phyloP scores from a whole-genome alignment of 1,284 basidiomycete genomes.

The Exsudoporus floridanus region DNA sequence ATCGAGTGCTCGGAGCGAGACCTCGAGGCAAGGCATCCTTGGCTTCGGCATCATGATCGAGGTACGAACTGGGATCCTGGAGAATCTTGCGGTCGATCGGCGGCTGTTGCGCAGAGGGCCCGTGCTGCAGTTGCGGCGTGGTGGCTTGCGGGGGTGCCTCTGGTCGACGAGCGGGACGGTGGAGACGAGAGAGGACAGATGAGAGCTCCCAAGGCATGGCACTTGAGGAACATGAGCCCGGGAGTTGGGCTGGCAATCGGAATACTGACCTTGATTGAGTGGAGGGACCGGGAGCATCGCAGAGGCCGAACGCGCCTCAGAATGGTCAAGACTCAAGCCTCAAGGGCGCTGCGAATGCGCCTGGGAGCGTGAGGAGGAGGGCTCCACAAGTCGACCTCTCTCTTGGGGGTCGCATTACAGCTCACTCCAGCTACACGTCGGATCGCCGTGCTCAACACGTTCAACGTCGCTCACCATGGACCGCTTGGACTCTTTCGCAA shows the following conservation, averaged over 20 bases:
- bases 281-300: conserved; percentile 7
- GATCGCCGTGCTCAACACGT: not conserved
- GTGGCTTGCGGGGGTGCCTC: conserved; percentile 6
- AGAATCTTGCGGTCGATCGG: conserved; percentile 29
- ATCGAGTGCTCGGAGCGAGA: conserved; percentile 33
- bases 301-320: conserved; percentile 10
- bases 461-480: conserved; percentile 44
- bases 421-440: not conserved
- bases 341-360: no score
- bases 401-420: conserved; percentile 18
- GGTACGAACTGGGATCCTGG: conserved; percentile 30
- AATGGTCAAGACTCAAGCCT: not conserved
- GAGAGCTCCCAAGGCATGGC: conserved; percentile 33
- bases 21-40: conserved; percentile 16
- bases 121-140: not conserved
- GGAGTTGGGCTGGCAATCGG: no score
- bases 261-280: conserved; percentile 9
- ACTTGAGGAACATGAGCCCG: not conserved
- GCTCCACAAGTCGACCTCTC: conserved; percentile 17
- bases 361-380: not conserved
- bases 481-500: conserved; percentile 65
- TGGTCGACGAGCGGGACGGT: conserved; percentile 33
- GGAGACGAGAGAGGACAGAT: conserved; percentile 40
- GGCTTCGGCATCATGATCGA: conserved; percentile 24
- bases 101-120: conserved; percentile 3